Evolutionary conservation across 495 filamentous ascomycete genomes (phyloP).

Genomic region (Physcia stellaris): DNA sequence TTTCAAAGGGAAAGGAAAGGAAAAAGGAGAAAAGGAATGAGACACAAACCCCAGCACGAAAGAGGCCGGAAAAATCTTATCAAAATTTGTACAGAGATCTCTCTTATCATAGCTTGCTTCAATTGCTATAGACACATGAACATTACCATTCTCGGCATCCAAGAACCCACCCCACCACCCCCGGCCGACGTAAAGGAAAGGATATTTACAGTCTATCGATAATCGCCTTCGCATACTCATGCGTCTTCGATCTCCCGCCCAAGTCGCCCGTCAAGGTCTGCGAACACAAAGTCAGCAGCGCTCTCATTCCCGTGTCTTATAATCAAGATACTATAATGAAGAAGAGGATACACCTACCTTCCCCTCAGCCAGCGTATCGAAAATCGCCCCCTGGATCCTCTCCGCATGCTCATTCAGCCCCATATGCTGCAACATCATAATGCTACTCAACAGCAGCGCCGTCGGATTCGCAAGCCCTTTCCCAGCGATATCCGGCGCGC

Average conservation of each 20-base stretch:
- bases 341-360: conserved; percentile 40
- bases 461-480: conserved; percentile 93
- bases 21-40: too few species aligned
- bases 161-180: too few species aligned
- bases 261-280: conserved; percentile 82
- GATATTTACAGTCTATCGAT: conserved; percentile 60
- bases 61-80: too few species aligned
- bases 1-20: too few species aligned
- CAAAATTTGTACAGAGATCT: too few species aligned
- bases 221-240: conserved; percentile 83
- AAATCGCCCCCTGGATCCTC: conserved; percentile 86
- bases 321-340: background rate
- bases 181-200: too few species aligned
- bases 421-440: conserved; percentile 99
- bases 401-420: conserved; percentile 69
- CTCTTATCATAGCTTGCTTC: too few species aligned
- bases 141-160: too few species aligned
- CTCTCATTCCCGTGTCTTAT: too few species aligned
- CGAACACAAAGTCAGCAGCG: conserved; percentile 9
- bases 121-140: too few species aligned
- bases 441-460: conserved; percentile 74
- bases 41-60: too few species aligned
- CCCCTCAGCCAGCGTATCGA: conserved; percentile 86
- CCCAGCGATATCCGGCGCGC: conserved; percentile 93
- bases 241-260: conserved; percentile 84